Conservation (phyloP, 1,284 basidiomycete species). For the Fomitopsis schrenkii region DNA sequence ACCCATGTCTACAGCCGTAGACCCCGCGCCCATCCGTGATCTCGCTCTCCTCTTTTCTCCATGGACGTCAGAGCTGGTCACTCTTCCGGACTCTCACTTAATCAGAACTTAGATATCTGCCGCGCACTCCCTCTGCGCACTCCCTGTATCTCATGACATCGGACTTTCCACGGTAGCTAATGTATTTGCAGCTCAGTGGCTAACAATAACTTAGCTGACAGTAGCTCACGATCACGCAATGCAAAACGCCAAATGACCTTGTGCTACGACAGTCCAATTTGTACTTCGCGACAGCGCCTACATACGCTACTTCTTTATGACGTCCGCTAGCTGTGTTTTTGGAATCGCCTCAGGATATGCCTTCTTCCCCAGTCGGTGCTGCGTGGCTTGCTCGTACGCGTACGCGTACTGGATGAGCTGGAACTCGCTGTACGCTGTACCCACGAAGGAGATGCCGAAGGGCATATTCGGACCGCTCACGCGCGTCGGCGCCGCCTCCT, state of each 20-base stretch:
- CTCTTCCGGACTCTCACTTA: neutral
- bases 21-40: constrained; percentile 8
- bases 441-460: constrained; percentile 47
- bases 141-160: neutral
- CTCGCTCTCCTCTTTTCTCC: neutral
- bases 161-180: neutral
- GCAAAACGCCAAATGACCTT: neutral
- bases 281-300: neutral
- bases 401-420: constrained; percentile 44
- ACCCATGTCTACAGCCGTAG: constrained; percentile 6
- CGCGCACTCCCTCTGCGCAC: neutral
- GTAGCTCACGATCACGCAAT: neutral
- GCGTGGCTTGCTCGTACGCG: constrained; percentile 53
- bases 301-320: constrained; percentile 18
- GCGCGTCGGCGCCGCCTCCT: constrained; percentile 30
- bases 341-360: constrained; percentile 46
- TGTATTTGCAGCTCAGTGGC: neutral
- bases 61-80: neutral
- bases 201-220: neutral
- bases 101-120: neutral
- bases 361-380: constrained; percentile 25
- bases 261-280: neutral
- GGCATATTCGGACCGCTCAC: constrained; percentile 38
- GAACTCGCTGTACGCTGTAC: constrained; percentile 48
- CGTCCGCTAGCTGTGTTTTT: constrained; percentile 43